Evolutionary conservation across 306 rosid genomes (phyloP).

Genomic region (Urtica urens): DNA sequence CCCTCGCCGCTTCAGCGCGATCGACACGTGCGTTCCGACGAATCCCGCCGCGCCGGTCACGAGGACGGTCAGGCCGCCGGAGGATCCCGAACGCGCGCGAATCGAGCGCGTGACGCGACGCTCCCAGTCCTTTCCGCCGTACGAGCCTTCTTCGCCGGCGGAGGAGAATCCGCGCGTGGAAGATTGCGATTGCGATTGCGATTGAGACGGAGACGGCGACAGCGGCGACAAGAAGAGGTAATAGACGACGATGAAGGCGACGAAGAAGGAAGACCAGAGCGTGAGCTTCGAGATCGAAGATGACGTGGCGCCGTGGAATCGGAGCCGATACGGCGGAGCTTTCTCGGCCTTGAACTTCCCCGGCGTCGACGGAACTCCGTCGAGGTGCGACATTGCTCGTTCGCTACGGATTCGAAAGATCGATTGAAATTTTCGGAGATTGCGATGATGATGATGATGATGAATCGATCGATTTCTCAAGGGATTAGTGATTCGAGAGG

Average conservation of each 20-base stretch:
- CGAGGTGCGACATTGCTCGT: conserved; percentile 30
- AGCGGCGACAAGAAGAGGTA: conserved; percentile 20
- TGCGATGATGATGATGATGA: neutral
- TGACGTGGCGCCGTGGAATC: too few relatives aligned
- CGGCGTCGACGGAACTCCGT: conserved; percentile 58
- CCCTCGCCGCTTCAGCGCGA: conserved; percentile 66
- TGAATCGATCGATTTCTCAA: neutral
- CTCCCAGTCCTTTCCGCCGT: conserved; percentile 77
- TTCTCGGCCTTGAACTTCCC: conserved; percentile 70
- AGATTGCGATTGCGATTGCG: conserved; percentile 26
- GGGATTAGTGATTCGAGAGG: neutral
- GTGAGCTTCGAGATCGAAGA: conserved; percentile 42
- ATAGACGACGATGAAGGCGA: conserved; percentile 4
- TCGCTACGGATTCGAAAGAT: neutral
- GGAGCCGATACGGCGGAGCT: conserved; percentile 38
- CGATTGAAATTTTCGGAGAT: neutral
- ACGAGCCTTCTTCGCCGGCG: too few relatives aligned
- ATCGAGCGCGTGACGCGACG: conserved; percentile 54
- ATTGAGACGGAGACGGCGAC: conserved; percentile 24
- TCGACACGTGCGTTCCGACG: conserved; percentile 69
- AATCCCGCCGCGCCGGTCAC: conserved; percentile 82
- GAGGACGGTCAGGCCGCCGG: conserved; percentile 30
- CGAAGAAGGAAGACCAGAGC: conserved; percentile 43
- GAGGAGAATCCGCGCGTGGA: conserved; percentile 34
- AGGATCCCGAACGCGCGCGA: conserved; percentile 19